phyloP scores from a whole-genome alignment of 2,329 filamentous ascomycete genomes.

The Mycocentrospora acerina region DNA sequence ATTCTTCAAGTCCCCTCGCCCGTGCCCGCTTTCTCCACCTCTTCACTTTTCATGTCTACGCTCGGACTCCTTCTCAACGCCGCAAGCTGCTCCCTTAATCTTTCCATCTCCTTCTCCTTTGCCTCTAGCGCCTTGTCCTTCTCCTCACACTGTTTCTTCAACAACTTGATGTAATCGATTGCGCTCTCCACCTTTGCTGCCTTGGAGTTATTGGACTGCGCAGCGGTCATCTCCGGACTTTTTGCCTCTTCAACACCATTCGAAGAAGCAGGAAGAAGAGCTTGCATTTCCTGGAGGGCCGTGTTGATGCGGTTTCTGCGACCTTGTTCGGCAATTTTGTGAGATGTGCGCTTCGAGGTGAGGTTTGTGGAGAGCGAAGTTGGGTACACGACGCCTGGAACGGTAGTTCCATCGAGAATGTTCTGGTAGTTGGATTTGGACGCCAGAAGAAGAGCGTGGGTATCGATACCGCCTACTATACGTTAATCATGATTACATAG shows the following conservation, averaged over 20 bases:
- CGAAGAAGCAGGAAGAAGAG: slow-evolving; percentile 67
- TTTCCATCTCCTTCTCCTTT: slow-evolving; percentile 63
- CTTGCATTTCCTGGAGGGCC: slow-evolving; percentile 87
- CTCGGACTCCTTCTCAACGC: slow-evolving; percentile 26
- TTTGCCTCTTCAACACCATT: slow-evolving; percentile 27
- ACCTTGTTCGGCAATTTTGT: slow-evolving; percentile 97
- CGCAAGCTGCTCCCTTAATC: slow-evolving; percentile 53
- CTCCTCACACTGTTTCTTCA: slow-evolving; percentile 72
- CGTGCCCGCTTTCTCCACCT: background rate
- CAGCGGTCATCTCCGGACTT: slow-evolving; percentile 41
- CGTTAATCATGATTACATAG: too few relatives aligned
- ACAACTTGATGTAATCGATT: slow-evolving; percentile 87
- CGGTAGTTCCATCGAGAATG: slow-evolving; percentile 86
- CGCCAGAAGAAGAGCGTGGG: slow-evolving; percentile 74
- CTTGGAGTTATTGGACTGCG: slow-evolving; percentile 65
- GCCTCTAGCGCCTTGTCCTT: slow-evolving; percentile 64
- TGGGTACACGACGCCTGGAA: slow-evolving; percentile 88
- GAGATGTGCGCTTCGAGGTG: slow-evolving; percentile 93
- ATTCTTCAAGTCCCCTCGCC: too few relatives aligned
- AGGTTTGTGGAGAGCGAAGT: slow-evolving; percentile 89
- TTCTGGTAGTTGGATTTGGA: slow-evolving; percentile 99
- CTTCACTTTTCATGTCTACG: slow-evolving; percentile 3
- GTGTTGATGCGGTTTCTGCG: slow-evolving; percentile 93
- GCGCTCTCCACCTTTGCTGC: slow-evolving; percentile 97
- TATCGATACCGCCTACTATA: slow-evolving; percentile 39